Evolutionary conservation across 2,329 filamentous ascomycete species (phyloP), one percentile per base, ranked within the genome.

Genomic region (Phaeoacremonium minimum): DNA sequence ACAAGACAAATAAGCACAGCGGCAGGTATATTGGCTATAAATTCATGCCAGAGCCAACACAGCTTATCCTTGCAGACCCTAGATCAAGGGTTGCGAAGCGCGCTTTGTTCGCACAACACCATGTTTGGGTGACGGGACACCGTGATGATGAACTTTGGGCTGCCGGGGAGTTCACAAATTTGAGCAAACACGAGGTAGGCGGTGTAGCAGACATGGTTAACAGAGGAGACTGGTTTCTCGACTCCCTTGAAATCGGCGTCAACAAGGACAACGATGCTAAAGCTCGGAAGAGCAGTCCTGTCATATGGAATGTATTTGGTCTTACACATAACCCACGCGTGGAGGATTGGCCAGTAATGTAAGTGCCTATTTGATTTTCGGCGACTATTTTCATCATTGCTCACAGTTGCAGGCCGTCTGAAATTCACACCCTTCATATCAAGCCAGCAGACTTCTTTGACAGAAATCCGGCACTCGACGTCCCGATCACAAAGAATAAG

Each of bases 291-390:
- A 62, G 64, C 8, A 63, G 71, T 35, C 58, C 71, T 15, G 70
- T 75, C 2, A 58, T 75, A n/a, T 75, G 69, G 67, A 61, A 73
- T 1, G 67, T 73, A 38, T 64, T 64, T 41, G 58, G 74, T 18
- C 69, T 81, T 36, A 80, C 77, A 37, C 77, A 81, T 44, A 68
- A 81, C 17, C 77, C 78, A 0, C 63, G 79, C 6, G 66, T 76
- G 16, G 80, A 83, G 49, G 80, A 84, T 50, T 84, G 82, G 57
- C 80, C 80, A 1, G 75, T 84, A n/a, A n/a, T n/a, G n/a, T n/a
- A n/a, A n/a, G n/a, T n/a, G n/a, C n/a, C n/a, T n/a, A n/a, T n/a
- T n/a, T n/a, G n/a, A n/a, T n/a, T n/a, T n/a, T n/a, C n/a, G n/a
- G n/a, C n/a, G n/a, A n/a, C n/a, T n/a, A n/a, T n/a, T n/a, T n/a